Percentiles rank a stretch among this genome's conserved stretches.
phyloP scores from a whole-genome alignment of 352 stramenopile species.

The Phytophthora brassicae region DNA sequence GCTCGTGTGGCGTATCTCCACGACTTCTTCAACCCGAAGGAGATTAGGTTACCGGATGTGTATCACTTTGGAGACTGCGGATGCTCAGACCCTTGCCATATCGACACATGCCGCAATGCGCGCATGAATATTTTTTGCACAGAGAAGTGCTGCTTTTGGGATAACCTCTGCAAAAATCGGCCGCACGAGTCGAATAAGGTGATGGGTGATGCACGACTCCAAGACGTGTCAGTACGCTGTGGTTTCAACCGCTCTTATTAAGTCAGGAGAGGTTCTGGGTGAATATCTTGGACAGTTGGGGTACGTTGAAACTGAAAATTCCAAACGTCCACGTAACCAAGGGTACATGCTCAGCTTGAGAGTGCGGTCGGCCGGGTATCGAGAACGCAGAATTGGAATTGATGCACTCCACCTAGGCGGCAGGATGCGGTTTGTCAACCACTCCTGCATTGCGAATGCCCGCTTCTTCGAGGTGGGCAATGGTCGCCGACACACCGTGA shows the following conservation, averaged over 20 bases:
- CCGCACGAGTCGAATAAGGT: too few relatives aligned
- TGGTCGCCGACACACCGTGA: not conserved
- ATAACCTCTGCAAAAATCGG: too few relatives aligned
- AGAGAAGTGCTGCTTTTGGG: too few relatives aligned
- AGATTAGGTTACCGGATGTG: too few relatives aligned
- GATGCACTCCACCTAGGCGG: not conserved
- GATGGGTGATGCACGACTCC: not conserved
- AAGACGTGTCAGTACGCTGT: too few relatives aligned
- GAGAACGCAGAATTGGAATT: not conserved
- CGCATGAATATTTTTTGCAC: too few relatives aligned
- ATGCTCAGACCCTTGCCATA: too few relatives aligned
- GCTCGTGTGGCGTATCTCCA: too few relatives aligned
- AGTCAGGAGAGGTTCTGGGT: not conserved
- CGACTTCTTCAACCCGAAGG: too few relatives aligned
- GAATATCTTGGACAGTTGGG: not conserved
- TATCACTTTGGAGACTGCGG: too few relatives aligned
- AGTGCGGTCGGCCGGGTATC: not conserved
- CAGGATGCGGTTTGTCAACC: not conserved
- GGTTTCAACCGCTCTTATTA: not conserved
- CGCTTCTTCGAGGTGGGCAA: constrained; percentile 2
- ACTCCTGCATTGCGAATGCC: not conserved
- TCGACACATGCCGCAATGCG: too few relatives aligned
- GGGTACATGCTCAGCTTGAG: not conserved
- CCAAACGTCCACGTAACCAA: not conserved
- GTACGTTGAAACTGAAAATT: not conserved